Evolutionary conservation across 1,284 basidiomycete species (phyloP), one percentile per base, ranked within the genome.

Genomic region (Irpex lacteus): DNA sequence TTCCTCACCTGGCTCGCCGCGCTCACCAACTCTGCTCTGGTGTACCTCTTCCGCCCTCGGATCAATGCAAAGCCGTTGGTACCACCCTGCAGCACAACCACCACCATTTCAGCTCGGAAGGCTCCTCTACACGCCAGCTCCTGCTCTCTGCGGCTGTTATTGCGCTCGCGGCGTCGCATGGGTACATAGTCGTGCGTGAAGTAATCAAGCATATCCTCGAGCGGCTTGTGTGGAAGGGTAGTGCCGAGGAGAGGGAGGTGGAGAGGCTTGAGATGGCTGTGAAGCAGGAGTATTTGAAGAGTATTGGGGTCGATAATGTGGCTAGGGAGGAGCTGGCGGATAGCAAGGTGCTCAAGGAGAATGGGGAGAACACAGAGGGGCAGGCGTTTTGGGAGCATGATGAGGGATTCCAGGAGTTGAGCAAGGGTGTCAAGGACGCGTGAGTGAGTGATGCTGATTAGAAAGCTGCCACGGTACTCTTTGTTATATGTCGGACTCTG

Each of bases 1-100:
- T 90, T 94, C 78, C 83, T 98, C 72, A 85, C 91, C 9, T 98
- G 95, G 94, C 80, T 97, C 59, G 88, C 89, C 1, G 89, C 94
- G 0, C 79, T 97, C 57, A 93, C 90, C 26, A 96, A 95, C 74
- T 84, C 92, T 0, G 90, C 94, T 3, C 84, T 98, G 60, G 90
- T 96, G 57, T 94, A 92, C 77, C 86, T 95, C 69, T 95, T 95
- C 82, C 86, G 70, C 15, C 75, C 76, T 63, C 66, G 21, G 70
- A 68, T 64, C 69, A 69, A 57, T 72, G 70, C 68, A 70, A 70
- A 64, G 69, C 69, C 60, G 65, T 69, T 49, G 70, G 70, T 44
- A 74, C 75, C 21, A 71, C 71, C 50, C 73, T 76, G 32, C 71
- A 72, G 54, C 68, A 70, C 60, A 36, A 68, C 26, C 72, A 72